Base-by-base conservation (phyloP, 2,329 filamentous ascomycete species). In the Truncatella angustata region DNA sequence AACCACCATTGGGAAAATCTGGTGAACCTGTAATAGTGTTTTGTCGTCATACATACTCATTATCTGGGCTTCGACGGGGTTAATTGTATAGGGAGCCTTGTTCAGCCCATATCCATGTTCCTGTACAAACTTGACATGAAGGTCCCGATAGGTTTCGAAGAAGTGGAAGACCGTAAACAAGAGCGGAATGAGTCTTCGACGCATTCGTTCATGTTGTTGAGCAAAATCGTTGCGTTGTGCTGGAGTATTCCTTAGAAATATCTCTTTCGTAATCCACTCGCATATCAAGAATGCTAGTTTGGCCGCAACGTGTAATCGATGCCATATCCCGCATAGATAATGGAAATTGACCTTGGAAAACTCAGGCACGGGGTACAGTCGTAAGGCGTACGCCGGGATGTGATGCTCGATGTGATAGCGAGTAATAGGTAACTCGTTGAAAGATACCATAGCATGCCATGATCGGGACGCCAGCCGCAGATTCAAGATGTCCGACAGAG, bases 141-240 rank as follows among this genome's bases (percentile, higher is more conserved):
- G 70, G 35, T 74, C 76, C 53, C 84, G 79, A 61, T 85, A 86
- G 1, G 75, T 83, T 63, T 87, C 84, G 62, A 87, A 86, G 61
- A 87, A 87, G 63, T 87, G 84, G 57, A 86, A 86, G 21, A 85
- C 73, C 11, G 82, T 85, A 58, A 87, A 86, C 14, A 87, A 72
- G 6, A 86, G 65, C 1, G 84, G 84, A 51, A 85, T 84, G 7
- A 87, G 69, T 46, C 84, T 77, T 54, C 82, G 80, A 44, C 82
- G 80, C 84, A 87, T 86, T 12, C 84, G 76, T 64, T 83, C 80
- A 56, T 77, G 73, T 61, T 86, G 82, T 1, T 80, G 77, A 16
- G 80, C 79, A 58, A 86, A 87, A 44, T 83, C 81, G 18, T 66
- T 63, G 52, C 73, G 75, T 61, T 84, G 77, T 4, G 74, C 67